Conservation (phyloP, 768 basidiomycete species). For the Naematelia aurantialba region DNA sequence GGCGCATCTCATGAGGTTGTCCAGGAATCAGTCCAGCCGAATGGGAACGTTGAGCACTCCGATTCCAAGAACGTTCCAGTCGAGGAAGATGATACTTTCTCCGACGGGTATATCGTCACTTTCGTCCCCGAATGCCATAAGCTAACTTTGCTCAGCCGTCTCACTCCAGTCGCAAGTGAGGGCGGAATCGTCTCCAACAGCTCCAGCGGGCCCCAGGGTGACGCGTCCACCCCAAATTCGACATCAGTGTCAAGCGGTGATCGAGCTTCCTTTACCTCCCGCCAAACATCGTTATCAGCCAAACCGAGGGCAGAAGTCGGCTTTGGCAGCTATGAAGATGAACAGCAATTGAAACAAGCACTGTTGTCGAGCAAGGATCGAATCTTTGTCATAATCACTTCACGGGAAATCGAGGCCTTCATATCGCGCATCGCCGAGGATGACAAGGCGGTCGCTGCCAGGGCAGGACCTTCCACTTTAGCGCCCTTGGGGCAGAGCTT, state of each 20-base stretch:
- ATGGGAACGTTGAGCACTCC: background rate
- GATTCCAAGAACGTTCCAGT: background rate
- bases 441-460: conserved; percentile 3
- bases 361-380: conserved; percentile 32
- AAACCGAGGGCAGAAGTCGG: conserved; percentile 28
- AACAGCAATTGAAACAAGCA: conserved; percentile 35
- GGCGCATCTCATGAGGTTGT: background rate
- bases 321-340: conserved; percentile 23
- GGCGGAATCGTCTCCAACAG: background rate
- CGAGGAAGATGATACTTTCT: background rate
- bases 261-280: background rate
- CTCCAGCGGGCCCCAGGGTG: background rate
- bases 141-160: background rate
- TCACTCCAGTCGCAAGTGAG: background rate
- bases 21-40: background rate
- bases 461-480: conserved; percentile 7
- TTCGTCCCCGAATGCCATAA: background rate
- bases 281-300: background rate
- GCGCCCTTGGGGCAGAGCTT: conserved; percentile 12
- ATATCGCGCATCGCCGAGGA: conserved; percentile 13
- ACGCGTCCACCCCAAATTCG: background rate
- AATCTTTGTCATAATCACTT: conserved; percentile 35
- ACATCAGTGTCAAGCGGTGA: background rate
- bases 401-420: conserved; percentile 39
- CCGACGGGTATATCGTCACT: background rate